A percentile compares a stretch with the other conserved stretches of the same genome.
Conservation (phyloP, 768 basidiomycete species). For the Sporobolomyces pararoseus region DNA sequence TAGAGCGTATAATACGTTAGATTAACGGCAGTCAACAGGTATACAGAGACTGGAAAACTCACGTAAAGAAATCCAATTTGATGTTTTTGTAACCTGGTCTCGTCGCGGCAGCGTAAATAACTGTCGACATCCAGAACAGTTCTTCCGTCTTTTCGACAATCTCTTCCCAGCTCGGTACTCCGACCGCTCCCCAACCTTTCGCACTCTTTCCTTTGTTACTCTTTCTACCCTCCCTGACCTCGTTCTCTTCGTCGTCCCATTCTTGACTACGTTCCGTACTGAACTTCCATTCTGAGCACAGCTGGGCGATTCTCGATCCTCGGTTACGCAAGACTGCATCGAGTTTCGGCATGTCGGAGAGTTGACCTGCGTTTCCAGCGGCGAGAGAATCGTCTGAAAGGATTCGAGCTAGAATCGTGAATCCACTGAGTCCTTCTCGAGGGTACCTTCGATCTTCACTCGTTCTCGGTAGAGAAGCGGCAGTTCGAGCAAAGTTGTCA, state of each 20-base stretch:
- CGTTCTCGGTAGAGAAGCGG: slow-evolving; percentile 25
- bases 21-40: too few species aligned
- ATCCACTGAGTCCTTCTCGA: slow-evolving; percentile 40
- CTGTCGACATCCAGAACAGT: slow-evolving; percentile 43
- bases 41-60: background rate
- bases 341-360: slow-evolving; percentile 39
- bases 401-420: slow-evolving; percentile 44
- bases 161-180: slow-evolving; percentile 39
- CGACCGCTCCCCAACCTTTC: slow-evolving; percentile 6
- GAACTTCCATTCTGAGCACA: slow-evolving; percentile 44
- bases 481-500: slow-evolving; percentile 26
- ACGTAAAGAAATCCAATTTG: slow-evolving; percentile 46
- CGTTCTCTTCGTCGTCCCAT: slow-evolving; percentile 41
- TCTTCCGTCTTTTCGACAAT: slow-evolving; percentile 45
- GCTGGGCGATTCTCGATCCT: slow-evolving; percentile 2
- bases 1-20: background rate
- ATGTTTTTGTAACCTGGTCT: slow-evolving; percentile 42
- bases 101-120: slow-evolving; percentile 39
- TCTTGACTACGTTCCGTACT: slow-evolving; percentile 29
- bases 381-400: slow-evolving; percentile 42
- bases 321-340: slow-evolving; percentile 31
- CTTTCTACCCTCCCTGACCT: slow-evolving; percentile 31
- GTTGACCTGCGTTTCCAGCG: slow-evolving; percentile 31
- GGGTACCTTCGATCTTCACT: slow-evolving; percentile 27
- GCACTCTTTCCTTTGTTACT: slow-evolving; percentile 23